Evolutionary conservation across 345 rosid genomes (phyloP).

Genomic region (Eucalyptus erythrocorys): DNA sequence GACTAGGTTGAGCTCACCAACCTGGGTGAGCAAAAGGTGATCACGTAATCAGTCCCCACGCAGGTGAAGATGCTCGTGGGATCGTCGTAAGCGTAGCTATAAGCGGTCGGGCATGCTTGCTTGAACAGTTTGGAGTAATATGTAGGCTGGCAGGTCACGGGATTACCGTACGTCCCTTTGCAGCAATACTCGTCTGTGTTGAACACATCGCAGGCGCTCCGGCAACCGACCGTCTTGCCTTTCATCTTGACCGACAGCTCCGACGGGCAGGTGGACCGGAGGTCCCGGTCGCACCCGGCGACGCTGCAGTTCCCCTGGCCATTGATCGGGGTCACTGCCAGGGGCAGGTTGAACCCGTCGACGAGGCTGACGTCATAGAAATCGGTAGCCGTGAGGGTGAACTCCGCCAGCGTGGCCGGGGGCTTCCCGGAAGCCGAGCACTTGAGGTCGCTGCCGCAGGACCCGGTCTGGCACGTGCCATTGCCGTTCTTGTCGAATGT

Average conservation of each 20-base stretch:
- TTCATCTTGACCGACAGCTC: conserved; percentile 46
- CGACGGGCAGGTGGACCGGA: conserved; percentile 40
- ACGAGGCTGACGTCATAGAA: conserved; percentile 92
- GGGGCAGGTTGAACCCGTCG: conserved; percentile 79
- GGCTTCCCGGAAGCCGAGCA: conserved; percentile 49
- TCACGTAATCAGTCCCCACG: conserved; percentile 50
- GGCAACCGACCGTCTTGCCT: conserved; percentile 54
- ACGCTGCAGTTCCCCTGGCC: conserved; percentile 58
- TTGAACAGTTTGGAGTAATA: conserved; percentile 72
- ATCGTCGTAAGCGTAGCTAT: conserved; percentile 89
- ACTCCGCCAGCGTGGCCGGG: conserved; percentile 82
- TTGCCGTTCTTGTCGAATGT: conserved; percentile 43
- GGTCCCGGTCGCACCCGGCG: conserved; percentile 57
- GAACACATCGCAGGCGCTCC: conserved; percentile 93
- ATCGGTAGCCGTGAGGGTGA: conserved; percentile 37
- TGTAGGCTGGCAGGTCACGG: conserved; percentile 49
- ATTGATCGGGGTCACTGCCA: conserved; percentile 44
- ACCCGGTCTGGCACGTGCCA: conserved; percentile 68
- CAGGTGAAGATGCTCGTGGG: conserved; percentile 73
- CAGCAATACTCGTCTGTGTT: conserved; percentile 86
- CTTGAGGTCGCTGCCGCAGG: conserved; percentile 50
- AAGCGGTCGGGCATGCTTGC: conserved; percentile 70
- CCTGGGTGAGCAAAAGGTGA: conserved; percentile 68
- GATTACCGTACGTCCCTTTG: conserved; percentile 47
- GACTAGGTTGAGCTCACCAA: background rate